Conservation (phyloP, 108 stramenopile genomes). For the Skeletonema tropicum region DNA sequence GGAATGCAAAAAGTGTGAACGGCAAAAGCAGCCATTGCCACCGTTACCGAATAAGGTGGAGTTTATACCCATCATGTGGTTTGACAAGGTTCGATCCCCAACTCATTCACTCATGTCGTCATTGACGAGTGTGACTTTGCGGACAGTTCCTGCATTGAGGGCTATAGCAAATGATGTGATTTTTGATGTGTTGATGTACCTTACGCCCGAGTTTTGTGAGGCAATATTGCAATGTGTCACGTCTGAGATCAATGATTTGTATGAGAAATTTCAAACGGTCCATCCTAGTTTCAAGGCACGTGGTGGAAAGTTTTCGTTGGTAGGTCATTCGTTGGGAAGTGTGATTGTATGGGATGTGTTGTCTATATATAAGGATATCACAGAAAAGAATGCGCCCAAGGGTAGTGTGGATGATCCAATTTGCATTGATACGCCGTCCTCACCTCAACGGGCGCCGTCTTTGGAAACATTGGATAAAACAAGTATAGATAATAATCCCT, state of each 20-base stretch:
- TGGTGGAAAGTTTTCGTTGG: slow-evolving; percentile 68
- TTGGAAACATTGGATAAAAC: slow-evolving; percentile 22
- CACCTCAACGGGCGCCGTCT: slow-evolving; percentile 13
- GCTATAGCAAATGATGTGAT: slow-evolving; percentile 88
- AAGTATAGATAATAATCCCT: background rate
- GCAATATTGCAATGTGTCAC: slow-evolving; percentile 78
- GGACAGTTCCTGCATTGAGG: slow-evolving; percentile 77
- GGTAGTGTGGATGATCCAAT: slow-evolving; percentile 32
- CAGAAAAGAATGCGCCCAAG: slow-evolving; percentile 29
- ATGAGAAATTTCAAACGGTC: slow-evolving; percentile 57
- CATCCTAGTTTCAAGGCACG: slow-evolving; percentile 61
- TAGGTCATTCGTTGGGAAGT: slow-evolving; percentile 87
- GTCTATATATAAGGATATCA: slow-evolving; percentile 61
- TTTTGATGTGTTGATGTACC: slow-evolving; percentile 66
- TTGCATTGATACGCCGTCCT: slow-evolving; percentile 24
- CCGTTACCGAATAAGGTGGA: slow-evolving; percentile 77
- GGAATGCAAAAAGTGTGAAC: slow-evolving; percentile 60
- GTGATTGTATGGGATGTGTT: slow-evolving; percentile 91
- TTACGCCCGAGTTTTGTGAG: slow-evolving; percentile 83
- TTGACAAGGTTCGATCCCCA: slow-evolving; percentile 69
- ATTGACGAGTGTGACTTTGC: slow-evolving; percentile 70
- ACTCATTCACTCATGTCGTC: slow-evolving; percentile 67
- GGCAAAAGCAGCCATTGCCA: slow-evolving; percentile 52
- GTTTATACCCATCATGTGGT: slow-evolving; percentile 89
- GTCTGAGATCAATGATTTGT: slow-evolving; percentile 61